These are phyloP conservation scores for Canariomyces notabilis DNA, from an alignment of 2,329 filamentous ascomycete genomes.

Conservation along the genomic window DNA sequence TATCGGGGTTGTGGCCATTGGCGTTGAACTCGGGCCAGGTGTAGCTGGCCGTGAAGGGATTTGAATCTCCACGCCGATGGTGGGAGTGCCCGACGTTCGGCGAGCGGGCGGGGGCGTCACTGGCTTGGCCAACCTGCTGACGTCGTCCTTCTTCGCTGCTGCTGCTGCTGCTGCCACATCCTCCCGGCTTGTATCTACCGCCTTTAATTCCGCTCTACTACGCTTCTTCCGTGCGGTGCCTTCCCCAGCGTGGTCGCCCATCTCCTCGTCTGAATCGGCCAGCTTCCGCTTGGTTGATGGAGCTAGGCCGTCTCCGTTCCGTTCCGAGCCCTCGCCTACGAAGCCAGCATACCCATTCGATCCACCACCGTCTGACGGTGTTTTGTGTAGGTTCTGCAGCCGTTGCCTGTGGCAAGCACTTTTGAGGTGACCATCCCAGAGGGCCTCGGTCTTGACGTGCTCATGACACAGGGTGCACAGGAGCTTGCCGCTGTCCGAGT, in stretches of 20 bases:
- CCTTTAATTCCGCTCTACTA: slow-evolving; percentile 36
- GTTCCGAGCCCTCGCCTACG: slow-evolving; percentile 24
- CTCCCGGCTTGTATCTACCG: slow-evolving; percentile 15
- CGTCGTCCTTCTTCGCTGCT: slow-evolving; percentile 11
- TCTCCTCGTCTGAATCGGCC: slow-evolving; percentile 31
- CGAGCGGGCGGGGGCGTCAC: slow-evolving; percentile 43
- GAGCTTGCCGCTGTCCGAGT: slow-evolving; percentile 63
- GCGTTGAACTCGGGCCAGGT: slow-evolving; percentile 36
- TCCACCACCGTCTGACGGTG: slow-evolving; percentile 24
- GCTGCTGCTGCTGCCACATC: too few relatives aligned
- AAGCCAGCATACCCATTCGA: slow-evolving; percentile 18
- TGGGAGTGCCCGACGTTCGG: slow-evolving; percentile 47
- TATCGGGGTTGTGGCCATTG: slow-evolving; percentile 26
- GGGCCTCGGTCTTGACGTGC: slow-evolving; percentile 57
- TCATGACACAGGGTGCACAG: slow-evolving; percentile 63
- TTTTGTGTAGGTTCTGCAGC: slow-evolving; percentile 25
- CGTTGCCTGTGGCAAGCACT: slow-evolving; percentile 43
- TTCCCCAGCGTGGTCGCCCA: slow-evolving; percentile 31
- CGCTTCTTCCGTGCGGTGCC: slow-evolving; percentile 40
- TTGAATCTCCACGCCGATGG: slow-evolving; percentile 54
- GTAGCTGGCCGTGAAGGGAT: slow-evolving; percentile 62
- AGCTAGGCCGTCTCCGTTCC: not conserved
- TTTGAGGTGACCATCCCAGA: slow-evolving; percentile 61
- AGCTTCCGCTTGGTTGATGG: slow-evolving; percentile 22
- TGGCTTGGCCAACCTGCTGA: slow-evolving; percentile 18